Percentiles rank a stretch among this genome's conserved stretches.
Evolutionary conservation across 169 alveolate genomes (phyloP).

Genomic region (Cryptosporidium viatorum): DNA sequence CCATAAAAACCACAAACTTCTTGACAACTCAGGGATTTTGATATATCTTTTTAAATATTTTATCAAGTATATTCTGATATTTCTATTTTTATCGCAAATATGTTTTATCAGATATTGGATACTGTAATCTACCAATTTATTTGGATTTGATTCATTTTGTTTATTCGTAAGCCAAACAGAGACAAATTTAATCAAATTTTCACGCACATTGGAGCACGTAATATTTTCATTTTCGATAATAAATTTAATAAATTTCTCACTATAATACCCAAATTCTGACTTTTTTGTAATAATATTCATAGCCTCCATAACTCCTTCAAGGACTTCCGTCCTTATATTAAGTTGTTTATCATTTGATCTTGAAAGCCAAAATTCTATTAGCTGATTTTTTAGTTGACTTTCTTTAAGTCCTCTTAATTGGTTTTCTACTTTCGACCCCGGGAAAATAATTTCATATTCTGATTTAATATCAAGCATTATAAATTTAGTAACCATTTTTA

Average conservation of each 20-base stretch:
- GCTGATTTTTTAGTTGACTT: not conserved
- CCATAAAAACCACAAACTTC: constrained; percentile 44
- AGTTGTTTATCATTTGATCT: constrained; percentile 4
- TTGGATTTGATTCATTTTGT: not conserved
- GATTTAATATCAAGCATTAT: not conserved
- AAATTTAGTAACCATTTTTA: constrained; percentile 21
- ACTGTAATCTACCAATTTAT: not conserved
- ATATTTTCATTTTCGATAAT: not conserved
- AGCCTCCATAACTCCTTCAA: not conserved
- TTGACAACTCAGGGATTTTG: constrained; percentile 1
- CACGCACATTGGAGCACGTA: constrained; percentile 34
- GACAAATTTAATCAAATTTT: not conserved
- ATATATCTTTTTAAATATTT: not conserved
- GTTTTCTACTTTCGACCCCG: not conserved
- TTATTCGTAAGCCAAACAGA: constrained; percentile 14
- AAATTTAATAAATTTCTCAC: constrained; percentile 4
- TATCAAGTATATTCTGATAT: constrained; percentile 13
- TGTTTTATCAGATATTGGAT: constrained; percentile 11
- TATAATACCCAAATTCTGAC: constrained; percentile 9
- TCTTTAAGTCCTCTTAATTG: not conserved
- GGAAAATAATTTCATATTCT: not conserved
- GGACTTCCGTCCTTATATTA: constrained; percentile 10
- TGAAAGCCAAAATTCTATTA: constrained; percentile 31
- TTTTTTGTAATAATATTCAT: not conserved
- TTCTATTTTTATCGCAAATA: constrained; percentile 48